phyloP scores from a whole-genome alignment of 2,329 filamentous ascomycete genomes.

The Colletotrichum aenigma region DNA sequence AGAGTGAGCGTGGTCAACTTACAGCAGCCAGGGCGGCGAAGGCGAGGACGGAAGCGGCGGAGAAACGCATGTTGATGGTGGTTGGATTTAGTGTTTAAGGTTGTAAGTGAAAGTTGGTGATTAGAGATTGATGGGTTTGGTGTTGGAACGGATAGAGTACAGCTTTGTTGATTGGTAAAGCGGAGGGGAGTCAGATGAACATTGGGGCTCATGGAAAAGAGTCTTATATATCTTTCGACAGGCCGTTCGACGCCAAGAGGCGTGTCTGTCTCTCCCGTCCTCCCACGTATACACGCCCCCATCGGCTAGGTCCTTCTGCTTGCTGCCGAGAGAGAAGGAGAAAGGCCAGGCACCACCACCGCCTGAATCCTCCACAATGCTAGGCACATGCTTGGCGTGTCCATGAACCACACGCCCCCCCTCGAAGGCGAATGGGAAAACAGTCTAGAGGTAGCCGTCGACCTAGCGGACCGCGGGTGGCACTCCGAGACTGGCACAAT shows the following conservation, averaged over 20 bases:
- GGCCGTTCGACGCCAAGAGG: background rate
- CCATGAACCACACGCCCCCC: background rate
- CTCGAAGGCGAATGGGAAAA: background rate
- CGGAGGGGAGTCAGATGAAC: background rate
- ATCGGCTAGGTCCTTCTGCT: background rate
- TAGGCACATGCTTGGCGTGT: conserved; percentile 3
- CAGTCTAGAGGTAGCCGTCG: background rate
- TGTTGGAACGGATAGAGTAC: background rate
- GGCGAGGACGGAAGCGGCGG: conserved; percentile 38
- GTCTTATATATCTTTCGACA: conserved; percentile 16
- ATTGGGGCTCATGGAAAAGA: background rate
- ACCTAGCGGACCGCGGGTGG: conserved; percentile 10
- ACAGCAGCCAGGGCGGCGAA: conserved; percentile 36
- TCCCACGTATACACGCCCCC: background rate
- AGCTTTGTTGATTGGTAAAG: background rate
- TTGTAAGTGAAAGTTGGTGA: background rate
- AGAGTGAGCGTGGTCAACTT: conserved; percentile 5
- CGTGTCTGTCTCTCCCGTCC: background rate
- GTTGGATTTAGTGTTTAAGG: background rate
- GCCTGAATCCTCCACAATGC: conserved; percentile 7
- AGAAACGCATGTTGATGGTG: conserved; percentile 46
- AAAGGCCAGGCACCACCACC: background rate
- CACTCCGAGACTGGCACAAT: conserved; percentile 11
- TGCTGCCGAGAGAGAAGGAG: conserved; percentile 1
- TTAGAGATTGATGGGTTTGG: background rate